Evolutionary conservation across 1,139 yeast species (phyloP).

Genomic region (Blastobotrys raffinosifermentans): DNA sequence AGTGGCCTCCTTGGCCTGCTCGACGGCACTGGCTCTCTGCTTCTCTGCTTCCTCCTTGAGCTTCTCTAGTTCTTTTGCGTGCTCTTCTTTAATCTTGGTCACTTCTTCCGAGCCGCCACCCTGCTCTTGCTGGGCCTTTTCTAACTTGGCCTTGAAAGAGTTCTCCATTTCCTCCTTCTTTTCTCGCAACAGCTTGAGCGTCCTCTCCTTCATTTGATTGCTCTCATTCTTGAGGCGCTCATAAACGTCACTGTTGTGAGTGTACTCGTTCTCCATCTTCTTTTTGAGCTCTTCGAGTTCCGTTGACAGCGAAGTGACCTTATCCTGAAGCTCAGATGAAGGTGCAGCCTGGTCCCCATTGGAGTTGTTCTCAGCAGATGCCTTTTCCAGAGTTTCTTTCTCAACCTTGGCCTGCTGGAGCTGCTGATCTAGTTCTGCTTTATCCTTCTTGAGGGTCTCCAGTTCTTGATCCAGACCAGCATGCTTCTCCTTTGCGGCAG

Average conservation of each 20-base stretch:
- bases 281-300: neutral
- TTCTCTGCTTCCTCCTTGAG: slow-evolving; percentile 8
- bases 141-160: slow-evolving; percentile 9
- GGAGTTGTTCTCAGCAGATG: slow-evolving; percentile 7
- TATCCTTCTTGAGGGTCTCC: slow-evolving; percentile 11
- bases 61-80: slow-evolving; percentile 8
- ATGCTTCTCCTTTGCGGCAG: too few species aligned
- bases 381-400: slow-evolving; percentile 7
- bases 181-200: slow-evolving; percentile 7
- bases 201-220: slow-evolving; percentile 4
- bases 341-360: slow-evolving; percentile 7
- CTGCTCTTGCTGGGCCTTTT: slow-evolving; percentile 9
- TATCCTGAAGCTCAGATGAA: too few species aligned
- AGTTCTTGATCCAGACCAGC: too few species aligned
- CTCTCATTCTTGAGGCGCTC: slow-evolving; percentile 4
- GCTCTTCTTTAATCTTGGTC: slow-evolving; percentile 7
- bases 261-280: neutral
- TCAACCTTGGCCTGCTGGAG: slow-evolving; percentile 4
- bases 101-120: too few species aligned
- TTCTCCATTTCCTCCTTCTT: slow-evolving; percentile 1
- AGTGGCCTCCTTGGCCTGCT: slow-evolving; percentile 12
- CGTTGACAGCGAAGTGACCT: neutral
- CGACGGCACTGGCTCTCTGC: neutral
- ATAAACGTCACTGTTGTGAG: too few species aligned
- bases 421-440: slow-evolving; percentile 10